phyloP scores from a whole-genome alignment of 2,329 filamentous ascomycete species.

The Neofusicoccum ribis region DNA sequence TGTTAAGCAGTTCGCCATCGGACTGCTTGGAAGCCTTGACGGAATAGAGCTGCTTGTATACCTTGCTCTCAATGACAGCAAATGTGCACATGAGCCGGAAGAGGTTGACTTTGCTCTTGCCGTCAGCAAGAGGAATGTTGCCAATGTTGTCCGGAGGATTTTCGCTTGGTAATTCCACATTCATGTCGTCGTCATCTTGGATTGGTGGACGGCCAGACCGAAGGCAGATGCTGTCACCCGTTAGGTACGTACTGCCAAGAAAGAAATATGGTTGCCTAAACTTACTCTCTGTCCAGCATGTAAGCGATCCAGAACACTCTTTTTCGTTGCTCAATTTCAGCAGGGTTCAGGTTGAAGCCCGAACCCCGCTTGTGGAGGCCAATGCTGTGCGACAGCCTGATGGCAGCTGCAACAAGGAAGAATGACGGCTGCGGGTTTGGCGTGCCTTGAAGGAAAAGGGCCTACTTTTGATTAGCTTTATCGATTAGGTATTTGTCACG shows the following conservation, averaged over 20 bases:
- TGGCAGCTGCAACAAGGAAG: constrained; percentile 85
- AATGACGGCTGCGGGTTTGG: constrained; percentile 95
- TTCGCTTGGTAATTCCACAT: constrained; percentile 89
- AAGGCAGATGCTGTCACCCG: constrained; percentile 58
- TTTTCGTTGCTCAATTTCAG: constrained; percentile 89
- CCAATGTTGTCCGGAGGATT: constrained; percentile 91
- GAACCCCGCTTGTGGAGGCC: constrained; percentile 91
- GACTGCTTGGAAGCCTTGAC: constrained; percentile 89
- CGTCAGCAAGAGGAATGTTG: constrained; percentile 86
- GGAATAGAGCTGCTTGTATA: constrained; percentile 91
- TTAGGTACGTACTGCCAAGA: constrained; percentile 23
- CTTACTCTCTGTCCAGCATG: constrained; percentile 69
- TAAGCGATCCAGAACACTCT: constrained; percentile 78
- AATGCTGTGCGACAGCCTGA: constrained; percentile 88
- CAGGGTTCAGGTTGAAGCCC: constrained; percentile 87
- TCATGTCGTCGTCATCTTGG: constrained; percentile 84
- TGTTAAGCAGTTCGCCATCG: constrained; percentile 89
- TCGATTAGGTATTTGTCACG: constrained; percentile 23
- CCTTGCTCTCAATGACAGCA: constrained; percentile 85
- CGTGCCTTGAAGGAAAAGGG: constrained; percentile 91
- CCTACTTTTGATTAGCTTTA: constrained; percentile 39
- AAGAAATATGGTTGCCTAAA: constrained; percentile 16
- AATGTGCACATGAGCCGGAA: constrained; percentile 94
- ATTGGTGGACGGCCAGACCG: constrained; percentile 71
- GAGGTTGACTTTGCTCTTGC: constrained; percentile 89